Base-by-base conservation (phyloP, 805 yeast species). In the Pichia cephalocereana region DNA sequence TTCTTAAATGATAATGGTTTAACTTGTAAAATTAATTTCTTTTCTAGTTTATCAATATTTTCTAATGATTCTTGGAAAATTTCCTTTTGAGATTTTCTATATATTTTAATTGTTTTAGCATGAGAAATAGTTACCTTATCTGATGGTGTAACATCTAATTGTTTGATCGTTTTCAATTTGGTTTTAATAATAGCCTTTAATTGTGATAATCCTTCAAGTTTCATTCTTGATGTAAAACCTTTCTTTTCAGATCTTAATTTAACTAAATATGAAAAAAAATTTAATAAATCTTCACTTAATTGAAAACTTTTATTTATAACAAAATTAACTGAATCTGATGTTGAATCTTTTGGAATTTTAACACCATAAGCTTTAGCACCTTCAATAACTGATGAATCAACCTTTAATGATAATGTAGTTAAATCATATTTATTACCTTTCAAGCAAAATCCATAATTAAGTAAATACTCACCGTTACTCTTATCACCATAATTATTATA, bases 401-500 rank as follows among this genome's bases (percentile, higher is more conserved):
- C 70, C 59, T 79, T 80, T 52, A 89, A 71, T 2, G 86, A 75
- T 37, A 89, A 69, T 6, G 80, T 76, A 1, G 80, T 68, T 5
- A 67, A 57, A 54, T 85, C 91, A 26, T 76, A 77, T 4, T 64
- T 62, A 53, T 80, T 79, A 26, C 67, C 66, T 42, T 71, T 67
- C 28, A 77, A 61, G 6, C 81, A 77, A 63, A 89, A 89, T 1
- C 96, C 96, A 61, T 89, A 90, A 44, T 85, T 75, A 18, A 88
- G 75, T 15, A 89, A 63, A 38, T 90, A 65, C 36, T 77, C 76
- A 1, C 82, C 68, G 55, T 87, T 87, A 8, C 82, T 65, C 43
- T 82, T 71, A 38, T 80, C 83, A 0, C 96, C 97, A 58, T 89
- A 90, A 1, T 90, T 82, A 63, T 87, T 89, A 69, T 77, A 85